phyloP scores from a whole-genome alignment of 192 early-diverging fungal genomes.

The Rhizophagus sp. region DNA sequence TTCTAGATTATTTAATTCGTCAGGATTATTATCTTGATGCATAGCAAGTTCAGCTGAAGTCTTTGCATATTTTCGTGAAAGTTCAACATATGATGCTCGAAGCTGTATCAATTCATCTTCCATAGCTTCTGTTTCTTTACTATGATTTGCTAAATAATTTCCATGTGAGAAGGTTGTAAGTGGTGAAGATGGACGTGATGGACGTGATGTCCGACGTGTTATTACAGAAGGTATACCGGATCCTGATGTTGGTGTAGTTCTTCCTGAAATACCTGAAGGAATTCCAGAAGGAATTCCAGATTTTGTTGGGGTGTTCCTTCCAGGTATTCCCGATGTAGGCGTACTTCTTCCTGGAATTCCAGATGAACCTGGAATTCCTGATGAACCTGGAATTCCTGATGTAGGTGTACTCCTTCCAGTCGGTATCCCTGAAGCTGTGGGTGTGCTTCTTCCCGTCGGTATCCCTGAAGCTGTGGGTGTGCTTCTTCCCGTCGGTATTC shows the following conservation, averaged over 20 bases:
- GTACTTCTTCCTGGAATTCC: constrained; percentile 25
- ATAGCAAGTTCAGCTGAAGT: constrained; percentile 7
- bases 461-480: not conserved
- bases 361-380: constrained; percentile 26
- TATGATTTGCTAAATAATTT: constrained; percentile 26
- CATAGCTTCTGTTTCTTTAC: constrained; percentile 33
- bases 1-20: constrained; percentile 37
- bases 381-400: not conserved
- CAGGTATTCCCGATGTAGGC: constrained; percentile 1
- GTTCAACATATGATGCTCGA: constrained; percentile 4
- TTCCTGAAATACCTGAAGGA: constrained; percentile 7
- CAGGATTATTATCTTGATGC: constrained; percentile 26
- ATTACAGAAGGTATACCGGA: not conserved
- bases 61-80: constrained; percentile 18
- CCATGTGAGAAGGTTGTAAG: not conserved
- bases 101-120: constrained; percentile 52
- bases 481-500: not conserved
- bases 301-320: not conserved
- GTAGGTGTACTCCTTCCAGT: constrained; percentile 21
- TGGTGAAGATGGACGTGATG: not conserved
- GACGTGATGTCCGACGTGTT: not conserved
- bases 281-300: not conserved
- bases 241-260: not conserved
- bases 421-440: not conserved
- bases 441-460: not conserved